A percentile compares a stretch with the other conserved stretches of the same genome.
Evolutionary conservation across 1,284 basidiomycete species (phyloP).

Genomic region (Microbotryum scabiosae): DNA sequence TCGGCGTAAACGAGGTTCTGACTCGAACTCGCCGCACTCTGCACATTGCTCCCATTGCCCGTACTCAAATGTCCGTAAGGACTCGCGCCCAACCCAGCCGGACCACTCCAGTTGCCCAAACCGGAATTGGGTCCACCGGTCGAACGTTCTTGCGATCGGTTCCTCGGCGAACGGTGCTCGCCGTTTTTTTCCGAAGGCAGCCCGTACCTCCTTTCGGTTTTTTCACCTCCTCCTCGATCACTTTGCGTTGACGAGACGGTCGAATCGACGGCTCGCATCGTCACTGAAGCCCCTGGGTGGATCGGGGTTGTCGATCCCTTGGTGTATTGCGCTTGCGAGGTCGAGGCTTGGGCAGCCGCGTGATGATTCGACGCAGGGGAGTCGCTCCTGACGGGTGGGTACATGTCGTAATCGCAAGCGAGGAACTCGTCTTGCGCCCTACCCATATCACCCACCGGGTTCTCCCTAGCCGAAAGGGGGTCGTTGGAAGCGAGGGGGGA

Average conservation of each 20-base stretch:
- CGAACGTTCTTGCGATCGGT: conserved; percentile 2
- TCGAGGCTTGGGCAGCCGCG: neutral
- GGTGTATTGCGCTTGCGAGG: too few relatives aligned
- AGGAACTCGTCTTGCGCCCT: too few relatives aligned
- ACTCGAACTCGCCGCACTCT: neutral
- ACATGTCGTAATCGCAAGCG: too few relatives aligned
- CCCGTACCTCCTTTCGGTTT: too few relatives aligned
- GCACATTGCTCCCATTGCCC: too few relatives aligned
- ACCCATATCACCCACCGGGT: too few relatives aligned
- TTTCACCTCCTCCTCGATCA: too few relatives aligned
- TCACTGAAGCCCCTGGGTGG: conserved; percentile 7
- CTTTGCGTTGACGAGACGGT: too few relatives aligned
- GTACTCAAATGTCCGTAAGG: conserved; percentile 22
- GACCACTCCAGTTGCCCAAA: conserved; percentile 27
- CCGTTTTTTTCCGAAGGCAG: neutral
- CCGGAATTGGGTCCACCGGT: conserved; percentile 2
- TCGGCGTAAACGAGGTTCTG: neutral
- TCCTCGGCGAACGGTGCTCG: conserved; percentile 15
- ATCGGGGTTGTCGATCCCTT: conserved; percentile 5
- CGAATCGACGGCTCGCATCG: neutral
- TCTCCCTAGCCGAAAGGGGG: too few relatives aligned
- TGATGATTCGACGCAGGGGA: too few relatives aligned
- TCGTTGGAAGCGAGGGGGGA: too few relatives aligned
- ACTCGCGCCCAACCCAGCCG: conserved; percentile 13
- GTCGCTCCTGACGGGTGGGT: too few relatives aligned